phyloP scores from a whole-genome alignment of 306 rosid species.

The Lotus japonicus region DNA sequence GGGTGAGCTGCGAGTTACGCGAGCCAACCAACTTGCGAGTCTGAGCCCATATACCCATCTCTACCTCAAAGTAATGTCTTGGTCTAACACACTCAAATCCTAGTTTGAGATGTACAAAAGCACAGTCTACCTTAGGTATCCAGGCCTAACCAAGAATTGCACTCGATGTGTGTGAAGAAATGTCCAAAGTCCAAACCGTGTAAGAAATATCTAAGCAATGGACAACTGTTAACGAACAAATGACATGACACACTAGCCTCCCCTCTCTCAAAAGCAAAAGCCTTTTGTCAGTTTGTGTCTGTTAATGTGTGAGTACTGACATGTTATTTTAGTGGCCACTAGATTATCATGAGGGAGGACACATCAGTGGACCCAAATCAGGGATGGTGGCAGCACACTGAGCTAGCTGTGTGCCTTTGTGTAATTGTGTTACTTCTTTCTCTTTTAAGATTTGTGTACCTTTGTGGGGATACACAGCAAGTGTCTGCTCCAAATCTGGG shows the following conservation, averaged over 20 bases:
- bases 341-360: slow-evolving; percentile 4
- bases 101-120: not conserved
- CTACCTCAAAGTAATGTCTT: too few species aligned
- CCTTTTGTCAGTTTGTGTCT: not conserved
- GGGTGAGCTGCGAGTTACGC: too few species aligned
- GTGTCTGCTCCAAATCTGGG: slow-evolving; percentile 41
- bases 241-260: not conserved
- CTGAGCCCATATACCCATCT: too few species aligned
- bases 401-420: slow-evolving; percentile 18
- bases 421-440: slow-evolving; percentile 23
- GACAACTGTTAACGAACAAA: not conserved
- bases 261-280: slow-evolving; percentile 19
- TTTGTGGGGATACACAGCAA: slow-evolving; percentile 29
- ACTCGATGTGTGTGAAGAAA: not conserved
- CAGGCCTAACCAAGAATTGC: not conserved
- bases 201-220: slow-evolving; percentile 10
- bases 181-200: slow-evolving; percentile 10
- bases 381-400: slow-evolving; percentile 19
- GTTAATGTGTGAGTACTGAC: slow-evolving; percentile 6
- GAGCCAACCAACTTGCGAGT: too few species aligned
- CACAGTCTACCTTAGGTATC: not conserved
- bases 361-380: slow-evolving; percentile 25
- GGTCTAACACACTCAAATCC: too few species aligned
- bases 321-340: slow-evolving; percentile 28
- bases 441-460: slow-evolving; percentile 31